Base-by-base conservation (phyloP, 345 rosid species). In the Raphanus raphanistrum region DNA sequence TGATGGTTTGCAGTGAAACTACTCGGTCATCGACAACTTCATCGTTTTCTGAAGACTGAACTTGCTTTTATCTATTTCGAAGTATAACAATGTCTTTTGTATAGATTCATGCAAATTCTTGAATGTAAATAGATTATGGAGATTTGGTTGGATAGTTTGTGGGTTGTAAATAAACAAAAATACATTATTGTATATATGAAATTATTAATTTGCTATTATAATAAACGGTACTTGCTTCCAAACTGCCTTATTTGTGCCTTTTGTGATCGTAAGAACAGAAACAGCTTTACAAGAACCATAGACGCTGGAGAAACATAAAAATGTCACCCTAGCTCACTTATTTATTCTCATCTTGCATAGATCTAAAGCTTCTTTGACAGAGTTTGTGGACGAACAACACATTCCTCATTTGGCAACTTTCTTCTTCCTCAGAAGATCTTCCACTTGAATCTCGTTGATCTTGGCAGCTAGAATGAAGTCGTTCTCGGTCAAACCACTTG, bases 401-500 rank as follows among this genome's bases (percentile, higher is more conserved):
- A 35, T 67, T 21, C 64, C 21, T 80, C 63, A 75, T 70, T 74
- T 70, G 58, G 63, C 29, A 63, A 64, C 74, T 80, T 63, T 76
- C 69, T 84, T 84, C 75, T 82, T 86, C 77, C 94, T 82, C 57
- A 92, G 80, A n/a, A 92, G 86, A 70, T 83, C 83, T 63, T 86
- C 90, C 76, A 92, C 77, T 71, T 86, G 81, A 50, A 92, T 89
- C 29, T 70, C 76, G 68, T 84, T 87, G 85, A 94, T 88, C 87
- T 90, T 90, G 13, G 97, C 88, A 70, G 98, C 98, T 29, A 94
- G 97, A 77, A 92, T 89, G 85, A 90, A 90, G 88, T 92, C 98
- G 70, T 92, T 94, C 78, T 94, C 98, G 0, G 96, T 90, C 83
- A 88, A 67, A 48, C 95, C 95, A 70, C 89, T 97, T 91, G 86